These are phyloP conservation scores for Pythium grandisporangium DNA, from an alignment of 352 stramenopile genomes.

Conservation along the genomic window DNA sequence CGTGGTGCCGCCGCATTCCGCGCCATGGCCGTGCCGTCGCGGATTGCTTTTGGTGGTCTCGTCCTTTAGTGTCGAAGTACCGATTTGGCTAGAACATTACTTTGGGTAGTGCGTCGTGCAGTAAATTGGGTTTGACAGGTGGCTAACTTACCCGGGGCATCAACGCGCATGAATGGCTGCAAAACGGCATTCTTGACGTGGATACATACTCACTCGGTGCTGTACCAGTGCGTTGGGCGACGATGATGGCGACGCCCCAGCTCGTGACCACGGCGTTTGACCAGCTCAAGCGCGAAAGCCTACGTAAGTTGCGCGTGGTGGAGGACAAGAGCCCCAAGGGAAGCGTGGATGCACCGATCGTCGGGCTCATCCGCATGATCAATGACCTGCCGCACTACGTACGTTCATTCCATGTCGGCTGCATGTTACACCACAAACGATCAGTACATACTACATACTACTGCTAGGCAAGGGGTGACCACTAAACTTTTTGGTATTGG, in stretches of 20 bases:
- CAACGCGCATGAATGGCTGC: too few species aligned
- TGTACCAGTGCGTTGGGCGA: background rate
- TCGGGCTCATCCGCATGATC: conserved; percentile 81
- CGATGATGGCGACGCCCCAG: conserved; percentile 2
- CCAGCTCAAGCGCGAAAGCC: conserved; percentile 78
- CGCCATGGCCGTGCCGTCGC: too few species aligned
- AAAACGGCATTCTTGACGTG: too few species aligned
- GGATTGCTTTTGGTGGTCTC: too few species aligned
- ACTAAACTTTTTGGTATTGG: too few species aligned
- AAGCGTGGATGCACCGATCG: conserved; percentile 83
- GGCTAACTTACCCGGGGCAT: too few species aligned
- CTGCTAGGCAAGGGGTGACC: too few species aligned
- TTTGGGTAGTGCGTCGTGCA: background rate
- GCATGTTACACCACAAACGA: too few species aligned
- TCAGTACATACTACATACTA: too few species aligned
- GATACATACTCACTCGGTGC: background rate
- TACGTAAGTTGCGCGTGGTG: conserved; percentile 72
- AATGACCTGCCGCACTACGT: conserved; percentile 84
- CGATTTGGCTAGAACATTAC: too few species aligned
- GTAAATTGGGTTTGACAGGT: background rate
- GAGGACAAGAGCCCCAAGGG: conserved; percentile 90
- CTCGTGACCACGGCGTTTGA: conserved; percentile 32
- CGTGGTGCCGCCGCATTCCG: too few species aligned
- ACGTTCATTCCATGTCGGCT: conserved; percentile 1
- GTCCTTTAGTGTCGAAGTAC: too few species aligned